Conservation (phyloP, 495 filamentous ascomycete species). For the Aspergillus nidulans region DNA sequence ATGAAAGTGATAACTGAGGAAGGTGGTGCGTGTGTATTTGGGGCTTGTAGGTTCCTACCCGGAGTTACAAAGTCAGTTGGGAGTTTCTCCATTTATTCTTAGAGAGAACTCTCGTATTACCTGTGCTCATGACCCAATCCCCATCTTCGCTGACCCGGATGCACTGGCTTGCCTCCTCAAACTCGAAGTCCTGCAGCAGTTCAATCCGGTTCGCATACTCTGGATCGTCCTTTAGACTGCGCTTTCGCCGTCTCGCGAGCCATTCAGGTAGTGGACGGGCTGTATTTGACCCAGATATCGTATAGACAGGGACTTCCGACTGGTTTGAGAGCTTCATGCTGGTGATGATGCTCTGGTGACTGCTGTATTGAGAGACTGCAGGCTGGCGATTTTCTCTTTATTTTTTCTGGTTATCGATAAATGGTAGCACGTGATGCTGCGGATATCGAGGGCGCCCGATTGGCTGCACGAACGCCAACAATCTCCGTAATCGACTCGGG, state of each 20-base stretch:
- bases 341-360: constrained; percentile 3
- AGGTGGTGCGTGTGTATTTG: constrained; percentile 96
- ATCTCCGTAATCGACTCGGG: constrained; percentile 12
- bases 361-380: neutral
- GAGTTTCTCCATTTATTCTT: neutral
- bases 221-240: constrained; percentile 87
- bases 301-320: constrained; percentile 90
- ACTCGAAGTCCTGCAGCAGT: constrained; percentile 95
- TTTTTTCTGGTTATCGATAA: constrained; percentile 19
- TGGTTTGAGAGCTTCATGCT: constrained; percentile 85
- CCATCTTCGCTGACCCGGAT: constrained; percentile 91
- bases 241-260: constrained; percentile 84
- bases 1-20: constrained; percentile 88
- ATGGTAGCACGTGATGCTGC: constrained; percentile 18
- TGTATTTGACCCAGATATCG: constrained; percentile 87
- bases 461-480: constrained; percentile 19
- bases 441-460: constrained; percentile 10
- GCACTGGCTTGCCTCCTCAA: constrained; percentile 95
- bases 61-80: constrained; percentile 11
- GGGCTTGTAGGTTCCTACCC: constrained; percentile 78
- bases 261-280: constrained; percentile 92
- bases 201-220: constrained; percentile 93
- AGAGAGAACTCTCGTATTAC: no score
- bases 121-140: constrained; percentile 97
- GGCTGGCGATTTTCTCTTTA: constrained; percentile 13